Evolutionary conservation across 2,329 filamentous ascomycete genomes (phyloP).

Genomic region (Aspergillus sojae): DNA sequence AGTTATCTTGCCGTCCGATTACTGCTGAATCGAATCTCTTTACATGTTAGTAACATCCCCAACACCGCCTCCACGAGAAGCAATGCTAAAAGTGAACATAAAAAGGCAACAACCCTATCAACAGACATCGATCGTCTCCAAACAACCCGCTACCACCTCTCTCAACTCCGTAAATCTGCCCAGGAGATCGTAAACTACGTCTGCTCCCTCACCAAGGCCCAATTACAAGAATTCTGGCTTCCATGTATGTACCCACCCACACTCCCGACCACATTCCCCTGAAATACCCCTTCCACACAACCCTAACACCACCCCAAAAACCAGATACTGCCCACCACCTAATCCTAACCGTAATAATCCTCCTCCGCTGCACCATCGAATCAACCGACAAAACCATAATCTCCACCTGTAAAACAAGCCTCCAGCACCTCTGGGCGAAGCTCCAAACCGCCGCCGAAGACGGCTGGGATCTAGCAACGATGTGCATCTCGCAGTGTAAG

Average conservation of each 20-base stretch:
- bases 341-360: constrained; percentile 24
- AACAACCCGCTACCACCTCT: constrained; percentile 21
- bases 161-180: constrained; percentile 27
- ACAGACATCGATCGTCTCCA: constrained; percentile 30
- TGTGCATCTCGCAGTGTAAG: constrained; percentile 23
- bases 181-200: constrained; percentile 27
- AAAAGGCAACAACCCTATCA: constrained; percentile 30
- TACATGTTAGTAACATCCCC: constrained; percentile 14
- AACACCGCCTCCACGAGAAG: neutral
- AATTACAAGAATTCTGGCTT: constrained; percentile 32
- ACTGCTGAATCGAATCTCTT: constrained; percentile 46
- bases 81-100: neutral
- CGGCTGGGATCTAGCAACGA: constrained; percentile 25
- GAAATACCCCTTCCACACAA: neutral
- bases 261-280: neutral
- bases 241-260: constrained; percentile 25
- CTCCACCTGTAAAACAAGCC: constrained; percentile 17
- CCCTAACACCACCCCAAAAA: neutral
- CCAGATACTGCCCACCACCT: constrained; percentile 34
- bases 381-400: constrained; percentile 16
- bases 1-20: constrained; percentile 52
- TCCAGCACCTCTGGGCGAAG: constrained; percentile 15
- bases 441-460: constrained; percentile 18
- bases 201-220: constrained; percentile 19
- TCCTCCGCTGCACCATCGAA: constrained; percentile 23